phyloP scores from a whole-genome alignment of 495 filamentous ascomycete genomes.

The Eremomyces bilateralis region DNA sequence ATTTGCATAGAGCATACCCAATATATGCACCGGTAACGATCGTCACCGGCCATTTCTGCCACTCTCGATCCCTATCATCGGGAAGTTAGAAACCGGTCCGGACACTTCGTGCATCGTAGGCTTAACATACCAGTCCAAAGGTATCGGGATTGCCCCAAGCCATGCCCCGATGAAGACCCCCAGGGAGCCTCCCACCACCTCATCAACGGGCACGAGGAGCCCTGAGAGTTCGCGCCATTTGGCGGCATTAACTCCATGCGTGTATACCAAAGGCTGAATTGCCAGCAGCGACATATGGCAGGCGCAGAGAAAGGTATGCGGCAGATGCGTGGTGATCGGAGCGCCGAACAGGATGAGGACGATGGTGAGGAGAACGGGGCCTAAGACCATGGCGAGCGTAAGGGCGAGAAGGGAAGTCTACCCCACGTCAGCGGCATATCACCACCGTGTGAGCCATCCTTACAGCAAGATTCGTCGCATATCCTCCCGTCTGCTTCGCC shows the following conservation, averaged over 20 bases:
- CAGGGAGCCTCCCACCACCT: slow-evolving; percentile 41
- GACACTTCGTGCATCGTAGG: no score
- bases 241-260: slow-evolving; percentile 50
- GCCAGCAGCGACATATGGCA: slow-evolving; percentile 61
- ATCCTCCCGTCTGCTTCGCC: slow-evolving; percentile 7
- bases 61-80: slow-evolving; percentile 50
- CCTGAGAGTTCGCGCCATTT: slow-evolving; percentile 54
- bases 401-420: slow-evolving; percentile 34
- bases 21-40: slow-evolving; percentile 52
- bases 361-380: slow-evolving; percentile 35
- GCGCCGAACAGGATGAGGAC: slow-evolving; percentile 75
- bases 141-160: slow-evolving; percentile 79
- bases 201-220: slow-evolving; percentile 35
- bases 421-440: no score
- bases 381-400: slow-evolving; percentile 31
- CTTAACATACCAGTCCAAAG: slow-evolving; percentile 72
- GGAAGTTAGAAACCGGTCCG: background rate
- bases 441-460: slow-evolving; percentile 32
- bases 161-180: slow-evolving; percentile 45
- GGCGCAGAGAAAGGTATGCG: slow-evolving; percentile 57
- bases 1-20: slow-evolving; percentile 40
- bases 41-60: slow-evolving; percentile 95
- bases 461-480: slow-evolving; percentile 15
- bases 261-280: slow-evolving; percentile 56
- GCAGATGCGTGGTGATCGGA: slow-evolving; percentile 61